Evolutionary conservation across 2,329 filamentous ascomycete species (phyloP).

Genomic region (Herpotrichia juniperi): DNA sequence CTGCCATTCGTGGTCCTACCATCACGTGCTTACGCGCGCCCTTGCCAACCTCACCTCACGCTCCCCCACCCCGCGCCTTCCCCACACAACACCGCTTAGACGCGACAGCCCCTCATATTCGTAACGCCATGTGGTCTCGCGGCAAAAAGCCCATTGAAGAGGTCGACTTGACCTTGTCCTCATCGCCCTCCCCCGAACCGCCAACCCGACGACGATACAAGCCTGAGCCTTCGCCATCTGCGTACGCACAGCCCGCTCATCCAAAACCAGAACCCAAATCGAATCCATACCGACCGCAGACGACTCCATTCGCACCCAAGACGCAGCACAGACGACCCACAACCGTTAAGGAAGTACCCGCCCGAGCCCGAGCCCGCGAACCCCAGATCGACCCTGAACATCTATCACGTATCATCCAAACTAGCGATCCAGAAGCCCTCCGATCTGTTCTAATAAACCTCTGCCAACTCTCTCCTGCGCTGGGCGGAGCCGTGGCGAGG

Average conservation of each 20-base stretch:
- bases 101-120: background rate
- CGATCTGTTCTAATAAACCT: constrained; percentile 31
- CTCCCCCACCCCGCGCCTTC: background rate
- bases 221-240: background rate
- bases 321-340: background rate
- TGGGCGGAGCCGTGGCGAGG: constrained; percentile 39
- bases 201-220: background rate
- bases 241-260: background rate
- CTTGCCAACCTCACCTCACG: background rate
- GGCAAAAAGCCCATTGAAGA: background rate
- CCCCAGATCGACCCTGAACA: constrained; percentile 29
- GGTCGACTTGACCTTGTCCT: background rate
- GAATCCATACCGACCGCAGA: background rate
- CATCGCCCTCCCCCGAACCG: background rate
- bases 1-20: too few species aligned
- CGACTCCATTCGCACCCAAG: background rate
- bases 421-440: constrained; percentile 22
- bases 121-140: background rate
- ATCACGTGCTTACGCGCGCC: background rate
- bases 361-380: constrained; percentile 11
- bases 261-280: background rate
- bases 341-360: background rate
- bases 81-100: background rate
- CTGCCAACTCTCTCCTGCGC: constrained; percentile 37
- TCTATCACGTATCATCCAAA: constrained; percentile 34